phyloP scores from a whole-genome alignment of 768 basidiomycete genomes.

The Xerocomellus dryophilus region DNA sequence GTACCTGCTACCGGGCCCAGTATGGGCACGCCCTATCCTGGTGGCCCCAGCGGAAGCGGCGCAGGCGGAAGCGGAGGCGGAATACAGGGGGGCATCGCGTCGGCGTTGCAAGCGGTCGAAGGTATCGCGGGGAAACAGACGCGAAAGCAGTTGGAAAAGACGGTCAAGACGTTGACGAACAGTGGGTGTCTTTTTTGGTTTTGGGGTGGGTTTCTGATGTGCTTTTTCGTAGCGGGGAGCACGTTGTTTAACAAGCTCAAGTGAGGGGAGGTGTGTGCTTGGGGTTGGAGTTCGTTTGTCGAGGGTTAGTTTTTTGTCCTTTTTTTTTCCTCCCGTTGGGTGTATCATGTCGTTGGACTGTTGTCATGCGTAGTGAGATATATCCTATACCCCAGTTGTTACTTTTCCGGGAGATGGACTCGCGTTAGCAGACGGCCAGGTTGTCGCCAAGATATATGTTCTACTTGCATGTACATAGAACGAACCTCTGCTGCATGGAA shows the following conservation, averaged over 20 bases:
- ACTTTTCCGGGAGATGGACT: too few relatives aligned
- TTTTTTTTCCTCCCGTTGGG: too few relatives aligned
- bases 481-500: too few relatives aligned
- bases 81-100: slow-evolving; percentile 22
- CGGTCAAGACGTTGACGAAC: slow-evolving; percentile 45
- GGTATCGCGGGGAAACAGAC: slow-evolving; percentile 53
- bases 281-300: too few relatives aligned
- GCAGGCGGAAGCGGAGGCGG: slow-evolving; percentile 5
- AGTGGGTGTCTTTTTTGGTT: slow-evolving; percentile 39
- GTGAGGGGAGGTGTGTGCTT: not conserved
- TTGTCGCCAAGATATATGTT: too few relatives aligned
- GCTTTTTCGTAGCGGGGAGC: not conserved
- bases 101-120: slow-evolving; percentile 51
- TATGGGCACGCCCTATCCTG: not conserved
- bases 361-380: too few relatives aligned
- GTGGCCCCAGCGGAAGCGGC: not conserved
- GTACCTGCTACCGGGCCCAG: not conserved
- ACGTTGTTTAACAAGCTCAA: slow-evolving; percentile 8
- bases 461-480: too few relatives aligned
- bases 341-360: too few relatives aligned
- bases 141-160: slow-evolving; percentile 47
- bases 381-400: too few relatives aligned
- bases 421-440: too few relatives aligned
- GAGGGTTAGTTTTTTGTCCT: too few relatives aligned
- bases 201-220: too few relatives aligned